Conservation (phyloP, 345 rosid genomes). For the Mercurialis annua region DNA sequence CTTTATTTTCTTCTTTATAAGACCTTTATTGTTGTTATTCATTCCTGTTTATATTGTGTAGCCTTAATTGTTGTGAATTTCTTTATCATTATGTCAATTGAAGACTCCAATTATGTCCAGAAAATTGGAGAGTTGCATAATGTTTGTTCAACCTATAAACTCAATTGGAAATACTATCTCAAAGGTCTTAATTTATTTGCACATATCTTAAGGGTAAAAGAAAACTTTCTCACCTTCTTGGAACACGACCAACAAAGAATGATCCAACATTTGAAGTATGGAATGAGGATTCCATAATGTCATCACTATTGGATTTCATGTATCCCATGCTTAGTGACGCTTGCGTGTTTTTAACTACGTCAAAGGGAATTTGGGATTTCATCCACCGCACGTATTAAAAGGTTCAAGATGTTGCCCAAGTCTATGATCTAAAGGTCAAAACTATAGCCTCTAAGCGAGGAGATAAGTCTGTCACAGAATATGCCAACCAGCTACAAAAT, state of each 20-base stretch:
- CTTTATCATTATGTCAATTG: too few relatives aligned
- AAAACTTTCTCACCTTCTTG: background rate
- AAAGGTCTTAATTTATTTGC: constrained; percentile 2
- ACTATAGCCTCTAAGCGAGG: background rate
- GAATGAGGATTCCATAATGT: background rate
- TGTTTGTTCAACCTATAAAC: too few relatives aligned
- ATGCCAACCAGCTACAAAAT: too few relatives aligned
- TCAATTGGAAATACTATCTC: background rate
- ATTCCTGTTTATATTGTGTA: too few relatives aligned
- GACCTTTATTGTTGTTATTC: too few relatives aligned
- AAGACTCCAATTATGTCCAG: too few relatives aligned
- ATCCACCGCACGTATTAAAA: background rate
- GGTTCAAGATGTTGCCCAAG: background rate
- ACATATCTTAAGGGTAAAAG: background rate
- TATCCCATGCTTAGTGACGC: background rate
- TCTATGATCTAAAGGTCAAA: background rate
- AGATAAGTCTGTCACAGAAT: background rate
- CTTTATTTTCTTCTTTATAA: too few relatives aligned
- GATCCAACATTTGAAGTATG: background rate
- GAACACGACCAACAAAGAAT: background rate
- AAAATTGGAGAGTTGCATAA: too few relatives aligned
- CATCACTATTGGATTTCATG: background rate
- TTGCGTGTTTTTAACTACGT: background rate
- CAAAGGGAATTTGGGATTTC: background rate
- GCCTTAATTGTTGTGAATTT: too few relatives aligned